Evolutionary conservation across 345 rosid species (phyloP).

Genomic region (Adansonia digitata): DNA sequence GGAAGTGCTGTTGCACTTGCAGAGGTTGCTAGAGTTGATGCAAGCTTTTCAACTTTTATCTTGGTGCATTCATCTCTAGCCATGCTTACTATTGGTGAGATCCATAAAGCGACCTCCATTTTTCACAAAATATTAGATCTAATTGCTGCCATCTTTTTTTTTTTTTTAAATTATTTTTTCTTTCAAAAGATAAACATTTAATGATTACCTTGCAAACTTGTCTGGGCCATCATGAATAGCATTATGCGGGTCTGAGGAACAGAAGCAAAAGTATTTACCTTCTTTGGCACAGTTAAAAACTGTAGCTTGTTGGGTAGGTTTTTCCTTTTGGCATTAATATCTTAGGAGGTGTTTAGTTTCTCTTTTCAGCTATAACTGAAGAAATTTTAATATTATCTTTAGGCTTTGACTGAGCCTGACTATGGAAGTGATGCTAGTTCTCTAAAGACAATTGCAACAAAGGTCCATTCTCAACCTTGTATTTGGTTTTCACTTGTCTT

Average conservation of each 20-base stretch:
- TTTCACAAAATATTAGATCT: background rate
- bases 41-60: conserved; percentile 78
- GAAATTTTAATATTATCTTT: background rate
- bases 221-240: conserved; percentile 47
- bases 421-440: conserved; percentile 97
- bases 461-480: conserved; percentile 40
- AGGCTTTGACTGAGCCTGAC: conserved; percentile 96
- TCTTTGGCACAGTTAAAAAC: conserved; percentile 71
- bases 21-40: conserved; percentile 96
- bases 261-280: conserved; percentile 75
- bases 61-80: conserved; percentile 75
- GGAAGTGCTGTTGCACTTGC: conserved; percentile 65
- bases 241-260: conserved; percentile 86
- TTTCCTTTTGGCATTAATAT: background rate
- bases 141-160: background rate
- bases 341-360: background rate
- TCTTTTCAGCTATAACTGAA: background rate
- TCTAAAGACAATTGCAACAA: conserved; percentile 72
- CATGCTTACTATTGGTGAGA: conserved; percentile 89
- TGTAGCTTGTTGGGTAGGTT: conserved; percentile 84
- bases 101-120: conserved; percentile 9
- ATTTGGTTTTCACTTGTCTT: background rate
- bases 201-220: conserved; percentile 8
- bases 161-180: background rate
- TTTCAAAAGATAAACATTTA: background rate